These are phyloP conservation scores for Zygosaccharomyces pseudobailii DNA, from an alignment of 1,139 yeast genomes.

Conservation along the genomic window DNA sequence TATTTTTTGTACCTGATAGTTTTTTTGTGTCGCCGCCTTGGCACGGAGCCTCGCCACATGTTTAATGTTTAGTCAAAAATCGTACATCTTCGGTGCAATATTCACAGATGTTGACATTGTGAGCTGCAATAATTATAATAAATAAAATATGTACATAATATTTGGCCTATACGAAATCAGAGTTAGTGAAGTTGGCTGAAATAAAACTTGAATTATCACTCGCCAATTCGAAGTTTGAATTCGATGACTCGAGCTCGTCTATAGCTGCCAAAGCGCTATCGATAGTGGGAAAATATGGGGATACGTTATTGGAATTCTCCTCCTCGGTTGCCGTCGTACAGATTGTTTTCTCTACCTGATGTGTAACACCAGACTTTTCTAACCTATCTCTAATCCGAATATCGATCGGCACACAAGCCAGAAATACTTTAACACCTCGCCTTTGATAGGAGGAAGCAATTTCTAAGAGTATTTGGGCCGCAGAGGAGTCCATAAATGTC, in stretches of 20 bases:
- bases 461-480: constrained; percentile 67
- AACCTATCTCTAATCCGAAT: constrained; percentile 37
- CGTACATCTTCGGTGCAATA: too few species aligned
- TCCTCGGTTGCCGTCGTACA: not conserved
- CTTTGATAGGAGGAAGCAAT: constrained; percentile 52
- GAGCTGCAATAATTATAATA: not conserved
- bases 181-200: constrained; percentile 7
- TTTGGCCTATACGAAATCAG: constrained; percentile 7
- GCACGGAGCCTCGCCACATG: too few species aligned
- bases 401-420: constrained; percentile 57
- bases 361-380: constrained; percentile 31
- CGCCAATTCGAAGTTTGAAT: not conserved
- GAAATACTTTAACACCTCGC: constrained; percentile 56
- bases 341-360: constrained; percentile 18
- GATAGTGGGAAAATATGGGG: constrained; percentile 18
- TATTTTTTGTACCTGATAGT: too few species aligned
- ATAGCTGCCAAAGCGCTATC: constrained; percentile 17
- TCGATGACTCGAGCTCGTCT: constrained; percentile 10
- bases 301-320: not conserved
- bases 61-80: too few species aligned
- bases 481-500: constrained; percentile 84
- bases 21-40: too few species aligned
- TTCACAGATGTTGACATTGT: too few species aligned
- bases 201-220: constrained; percentile 10
- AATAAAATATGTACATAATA: not conserved